Base-by-base conservation (phyloP, 148 eudicot genomes). In the Simmondsia chinensis region DNA sequence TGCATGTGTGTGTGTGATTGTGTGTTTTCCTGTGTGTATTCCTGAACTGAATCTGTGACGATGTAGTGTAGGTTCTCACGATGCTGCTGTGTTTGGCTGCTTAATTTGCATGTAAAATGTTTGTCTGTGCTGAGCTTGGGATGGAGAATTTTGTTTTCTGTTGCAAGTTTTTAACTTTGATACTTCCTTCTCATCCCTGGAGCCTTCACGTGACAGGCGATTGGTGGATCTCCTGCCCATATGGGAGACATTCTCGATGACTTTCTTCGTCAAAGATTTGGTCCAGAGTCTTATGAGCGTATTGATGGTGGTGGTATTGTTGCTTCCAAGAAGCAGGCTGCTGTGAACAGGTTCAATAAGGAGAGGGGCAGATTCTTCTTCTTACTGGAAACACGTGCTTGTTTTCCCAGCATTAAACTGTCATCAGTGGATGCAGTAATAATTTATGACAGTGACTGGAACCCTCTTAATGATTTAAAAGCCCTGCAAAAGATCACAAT, bases 361-460 rank as follows among this genome's bases (percentile, higher is more conserved):
- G 64, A 50, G 40, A 54, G 38, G 26, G 63, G 49, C 19, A 62
- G 50, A 39, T 86, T 78, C 39, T 64, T 76, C 21, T 58, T 75
- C 41, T 52, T 86, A 68, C 48, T 82, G 39, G 93, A 86, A 52
- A 57, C 69, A 49, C 79, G 77, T 41, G 76, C 93, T 37, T 82
- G 96, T 52, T 27, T 43, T 45, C 64, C 66, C 31, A 68, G 68
- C 68, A 59, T 76, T 43, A 75, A 67, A 50, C 59, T 82, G 42
- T 57, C 72, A 24, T 56, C 55, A 19, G 62, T 87, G 4, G 82
- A 82, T 50, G 49, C 66, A 2, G 75, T 86, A 26, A 61, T 82
- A 40, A 23, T 87, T 48, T 76, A 75, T 39, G 63, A 74, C 54
- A 87, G 87, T 58, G 79, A 82, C 45, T 82, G 81, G 87, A 67